Base-by-base conservation (phyloP, 768 basidiomycete genomes). In the Candolleomyces aberdarensis region DNA sequence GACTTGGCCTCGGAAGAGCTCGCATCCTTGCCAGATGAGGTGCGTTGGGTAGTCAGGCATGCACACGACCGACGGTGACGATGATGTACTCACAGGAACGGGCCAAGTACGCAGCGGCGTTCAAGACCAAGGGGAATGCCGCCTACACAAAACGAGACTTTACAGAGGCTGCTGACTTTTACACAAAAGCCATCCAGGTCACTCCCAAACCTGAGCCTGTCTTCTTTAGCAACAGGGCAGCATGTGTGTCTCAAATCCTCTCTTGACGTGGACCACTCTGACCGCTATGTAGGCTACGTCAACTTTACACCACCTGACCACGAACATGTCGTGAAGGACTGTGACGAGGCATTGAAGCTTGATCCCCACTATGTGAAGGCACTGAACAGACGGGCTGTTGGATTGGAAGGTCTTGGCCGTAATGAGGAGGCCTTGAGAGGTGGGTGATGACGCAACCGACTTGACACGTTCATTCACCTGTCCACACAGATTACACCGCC, bases 171-270 rank as follows among this genome's bases (percentile, higher is more conserved):
- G 82, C 80, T 29, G 80, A 85, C 22, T 76, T 83, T 58, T 92
- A 93, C 76, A 89, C 89, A 11, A 84, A 83, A 60, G 91, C 91
- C 41, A 92, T 93, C 63, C 78, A 82, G 50, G 80, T 90, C 19
- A 80, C 91, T 4, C 87, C 91, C 8, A 87, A 85, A 71, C 85
- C 88, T 7, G 94, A 96, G 69, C 88, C 97, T 31, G 93, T 98
- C 36, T 99, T 89, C 77, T 98, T 87, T 83, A 93, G 92, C 75
- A 99, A 99, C 75, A 88, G 97, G 56, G 97, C 96, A 44, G 97
- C 97, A 63, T 98, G 96, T 94, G 61, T 59, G 88, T 80, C 6
- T 59, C 39, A 26, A 39, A 20, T 40, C 3, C 17, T 31, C 14
- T n/a, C 39, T 9, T 22, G 14, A 17, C n/a, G 32, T 39, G 29